Evolutionary conservation across 2,329 filamentous ascomycete species (phyloP), one percentile per base, ranked within the genome.

Genomic region (Claviceps digitariae): DNA sequence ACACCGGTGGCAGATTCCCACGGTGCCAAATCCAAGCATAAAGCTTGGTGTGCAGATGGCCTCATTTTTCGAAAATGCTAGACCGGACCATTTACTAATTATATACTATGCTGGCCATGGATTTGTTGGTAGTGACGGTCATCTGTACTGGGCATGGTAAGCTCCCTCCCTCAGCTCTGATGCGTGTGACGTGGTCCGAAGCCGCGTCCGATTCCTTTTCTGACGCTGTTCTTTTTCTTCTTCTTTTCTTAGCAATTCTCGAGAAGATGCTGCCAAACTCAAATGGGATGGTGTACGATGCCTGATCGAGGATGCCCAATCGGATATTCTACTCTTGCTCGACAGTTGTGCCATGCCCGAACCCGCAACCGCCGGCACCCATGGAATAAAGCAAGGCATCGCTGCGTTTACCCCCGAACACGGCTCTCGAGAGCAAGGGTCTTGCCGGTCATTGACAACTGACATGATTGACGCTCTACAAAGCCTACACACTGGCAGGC

Each of bases 111-210:
- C 77, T 57, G 81, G 81, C 31, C 71, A 82, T 61, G 78, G 79
- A 57, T 82, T 75, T 59, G 68, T 78, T 41, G 75, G 75, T n/a
- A 59, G 71, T 12, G 78, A 84, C 62, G 76, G 76, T 60, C 78
- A 83, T 64, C 69, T 83, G 27, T 83, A 82, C 64, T 84, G 81
- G 81, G 79, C 81, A 54, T 79, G 78, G 81, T 84, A 72, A 71
- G 80, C 27, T 74, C 53, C 74, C 52, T 51, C 15, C 27, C 43
- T n/a, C 34, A 38, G 34, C 23, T 20, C n/a, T 15, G 5, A 50
- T 47, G 31, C 41, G 34, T 47, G 31, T 31, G 25, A 31, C 36
- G n/a, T 51, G 31, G 17, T 31, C n/a, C 25, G 10, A 40, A 21
- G 27, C 34, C 38, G 40, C 49, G 15, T 68, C 71, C 76, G 63